Conservation (phyloP, 495 filamentous ascomycete genomes). For the Jackrogersella minutella region DNA sequence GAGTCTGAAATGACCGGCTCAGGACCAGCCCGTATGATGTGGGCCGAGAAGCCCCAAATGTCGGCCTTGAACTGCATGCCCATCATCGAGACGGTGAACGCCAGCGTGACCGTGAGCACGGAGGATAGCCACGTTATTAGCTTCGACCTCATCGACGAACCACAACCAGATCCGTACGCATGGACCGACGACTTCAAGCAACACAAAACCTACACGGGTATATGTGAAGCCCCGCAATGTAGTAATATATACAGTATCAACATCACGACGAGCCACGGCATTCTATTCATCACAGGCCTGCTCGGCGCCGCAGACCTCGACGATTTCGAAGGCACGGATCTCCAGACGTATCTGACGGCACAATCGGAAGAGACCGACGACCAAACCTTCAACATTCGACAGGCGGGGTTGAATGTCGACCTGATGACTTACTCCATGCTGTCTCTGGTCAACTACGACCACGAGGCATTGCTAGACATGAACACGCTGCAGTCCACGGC, state of each 20-base stretch:
- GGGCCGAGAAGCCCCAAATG: conserved; percentile 28
- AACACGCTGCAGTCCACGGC: conserved; percentile 34
- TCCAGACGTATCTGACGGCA: neutral
- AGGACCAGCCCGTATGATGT: conserved; percentile 25
- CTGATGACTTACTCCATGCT: conserved; percentile 52
- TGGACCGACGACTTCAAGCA: conserved; percentile 43
- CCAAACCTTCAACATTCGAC: conserved; percentile 51
- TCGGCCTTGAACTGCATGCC: conserved; percentile 48
- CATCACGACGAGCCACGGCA: conserved; percentile 42
- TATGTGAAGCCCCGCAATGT: neutral
- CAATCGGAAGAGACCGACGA: conserved; percentile 43
- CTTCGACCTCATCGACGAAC: conserved; percentile 38
- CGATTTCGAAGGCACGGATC: conserved; percentile 9
- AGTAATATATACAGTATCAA: conserved; percentile 10
- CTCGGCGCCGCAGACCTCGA: conserved; percentile 42
- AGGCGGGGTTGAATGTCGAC: conserved; percentile 50
- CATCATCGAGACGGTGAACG: conserved; percentile 45
- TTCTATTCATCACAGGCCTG: conserved; percentile 46
- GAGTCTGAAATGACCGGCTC: neutral
- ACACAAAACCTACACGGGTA: neutral
- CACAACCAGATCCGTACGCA: conserved; percentile 26
- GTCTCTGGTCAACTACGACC: conserved; percentile 42
- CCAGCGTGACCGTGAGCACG: conserved; percentile 44
- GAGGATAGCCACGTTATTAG: conserved; percentile 42
- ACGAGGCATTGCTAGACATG: conserved; percentile 39